A percentile compares a stretch with the other conserved stretches of the same genome.
Conservation (phyloP, 2,329 filamentous ascomycete species). For the Diaporthe ampelina region DNA sequence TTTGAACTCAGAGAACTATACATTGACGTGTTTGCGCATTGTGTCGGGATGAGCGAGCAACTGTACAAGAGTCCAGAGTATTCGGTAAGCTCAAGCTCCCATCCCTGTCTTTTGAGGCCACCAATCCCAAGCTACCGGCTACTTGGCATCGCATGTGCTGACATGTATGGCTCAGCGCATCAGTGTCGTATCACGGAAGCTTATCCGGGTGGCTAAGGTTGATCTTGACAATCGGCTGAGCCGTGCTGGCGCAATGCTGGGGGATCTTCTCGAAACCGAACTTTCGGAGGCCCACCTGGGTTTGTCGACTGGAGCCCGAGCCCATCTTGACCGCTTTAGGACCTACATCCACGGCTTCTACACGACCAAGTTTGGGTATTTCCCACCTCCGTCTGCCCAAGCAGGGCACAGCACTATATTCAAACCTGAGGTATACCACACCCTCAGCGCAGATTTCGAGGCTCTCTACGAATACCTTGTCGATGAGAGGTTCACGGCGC, state of each 20-base stretch:
- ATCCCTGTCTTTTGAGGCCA: not conserved
- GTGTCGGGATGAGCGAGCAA: conserved; percentile 80
- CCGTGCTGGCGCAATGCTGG: conserved; percentile 69
- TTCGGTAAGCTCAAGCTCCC: conserved; percentile 60
- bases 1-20: conserved; percentile 76
- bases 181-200: conserved; percentile 69
- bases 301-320: conserved; percentile 69
- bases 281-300: conserved; percentile 77
- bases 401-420: conserved; percentile 60
- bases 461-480: conserved; percentile 80
- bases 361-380: conserved; percentile 76
- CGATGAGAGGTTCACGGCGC: conserved; percentile 68
- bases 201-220: conserved; percentile 72
- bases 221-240: conserved; percentile 77
- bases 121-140: not conserved
- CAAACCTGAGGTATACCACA: conserved; percentile 68
- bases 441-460: conserved; percentile 79
- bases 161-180: conserved; percentile 56
- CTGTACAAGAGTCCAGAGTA: conserved; percentile 72
- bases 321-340: conserved; percentile 81
- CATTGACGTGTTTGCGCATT: conserved; percentile 81
- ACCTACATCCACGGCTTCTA: conserved; percentile 78
- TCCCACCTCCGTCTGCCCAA: conserved; percentile 70
- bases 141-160: conserved; percentile 16
- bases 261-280: conserved; percentile 79